phyloP scores from a whole-genome alignment of 495 filamentous ascomycete genomes.

The Podospora fimiseda region DNA sequence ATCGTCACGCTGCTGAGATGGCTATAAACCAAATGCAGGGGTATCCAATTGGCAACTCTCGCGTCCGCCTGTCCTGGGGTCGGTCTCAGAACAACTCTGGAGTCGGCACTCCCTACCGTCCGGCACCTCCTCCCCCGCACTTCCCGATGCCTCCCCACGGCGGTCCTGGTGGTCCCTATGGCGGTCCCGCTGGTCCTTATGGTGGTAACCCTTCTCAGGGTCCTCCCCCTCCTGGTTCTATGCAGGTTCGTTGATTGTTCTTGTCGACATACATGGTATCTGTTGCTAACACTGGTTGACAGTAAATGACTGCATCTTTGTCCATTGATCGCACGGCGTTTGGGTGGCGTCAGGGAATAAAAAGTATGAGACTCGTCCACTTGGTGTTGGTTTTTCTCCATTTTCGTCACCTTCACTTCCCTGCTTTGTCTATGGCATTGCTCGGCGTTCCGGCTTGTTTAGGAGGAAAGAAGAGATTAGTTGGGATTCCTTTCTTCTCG shows the following conservation, averaged over 20 bases:
- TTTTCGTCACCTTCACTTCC: constrained; percentile 2
- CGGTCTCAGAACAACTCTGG: constrained; percentile 99
- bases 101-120: constrained; percentile 94
- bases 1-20: constrained; percentile 99
- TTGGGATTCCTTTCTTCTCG: no score
- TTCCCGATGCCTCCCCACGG: constrained; percentile 39
- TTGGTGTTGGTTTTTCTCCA: not conserved
- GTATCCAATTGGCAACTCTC: constrained; percentile 98
- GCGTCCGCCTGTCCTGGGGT: constrained; percentile 94
- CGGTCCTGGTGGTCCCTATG: constrained; percentile 16
- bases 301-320: constrained; percentile 11
- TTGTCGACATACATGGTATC: not conserved
- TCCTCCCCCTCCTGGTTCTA: constrained; percentile 22
- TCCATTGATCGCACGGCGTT: constrained; percentile 16
- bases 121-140: constrained; percentile 86
- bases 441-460: constrained; percentile 15
- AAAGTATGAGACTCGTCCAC: constrained; percentile 9
- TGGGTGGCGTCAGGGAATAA: constrained; percentile 7
- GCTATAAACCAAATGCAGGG: constrained; percentile 99
- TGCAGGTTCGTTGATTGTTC: constrained; percentile 18
- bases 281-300: not conserved
- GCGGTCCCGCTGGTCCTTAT: constrained; percentile 23
- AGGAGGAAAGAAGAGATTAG: no score
- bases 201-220: constrained; percentile 25
- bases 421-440: constrained; percentile 14